Base-by-base conservation (phyloP, 192 early-diverging fungal species). In the Geranomyces variabilis region DNA sequence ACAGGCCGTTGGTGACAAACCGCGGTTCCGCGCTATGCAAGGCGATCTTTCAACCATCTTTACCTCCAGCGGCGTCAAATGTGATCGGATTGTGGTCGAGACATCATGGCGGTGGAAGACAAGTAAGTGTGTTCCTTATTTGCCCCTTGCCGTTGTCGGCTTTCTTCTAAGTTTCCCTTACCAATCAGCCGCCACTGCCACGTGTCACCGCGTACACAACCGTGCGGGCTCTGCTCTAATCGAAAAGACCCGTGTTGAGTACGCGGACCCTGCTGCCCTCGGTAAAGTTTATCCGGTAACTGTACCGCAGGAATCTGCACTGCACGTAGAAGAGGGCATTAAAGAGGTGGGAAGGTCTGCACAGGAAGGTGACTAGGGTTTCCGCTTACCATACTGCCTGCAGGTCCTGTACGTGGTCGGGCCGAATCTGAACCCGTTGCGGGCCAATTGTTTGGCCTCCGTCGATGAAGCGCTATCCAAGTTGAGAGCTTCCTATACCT, bases 91-190 rank as follows among this genome's bases (percentile, higher is more conserved):
- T 22, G 64, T 74, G 26, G 53, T 59, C 1, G 71, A 74, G 34
- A 74, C 57, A 6, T 67, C 64, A 21, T 74, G 71, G 71, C 30
- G 71, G 21, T 74, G 71, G 71, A 74, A 66, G 57, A 19, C 49
- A 6, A 43, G 71, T 74, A 71, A 13, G 70, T n/a, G n/a, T n/a
- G n/a, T n/a, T n/a, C n/a, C n/a, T n/a, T n/a, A n/a, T n/a, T n/a
- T n/a, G n/a, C n/a, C n/a, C n/a, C n/a, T n/a, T n/a, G n/a, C n/a
- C n/a, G n/a, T n/a, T n/a, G n/a, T n/a, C n/a, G n/a, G n/a, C n/a
- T n/a, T n/a, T n/a, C n/a, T n/a, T n/a, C n/a, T n/a, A n/a, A n/a
- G n/a, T n/a, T n/a, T 48, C 5, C 26, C 15, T 41, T 41, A 10
- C 5, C 24, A n/a, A 5, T 22, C 67, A 70, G 69, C 69, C 33